These are phyloP conservation scores for Lactarius quietus DNA, from an alignment of 768 basidiomycete genomes.

Conservation along the genomic window DNA sequence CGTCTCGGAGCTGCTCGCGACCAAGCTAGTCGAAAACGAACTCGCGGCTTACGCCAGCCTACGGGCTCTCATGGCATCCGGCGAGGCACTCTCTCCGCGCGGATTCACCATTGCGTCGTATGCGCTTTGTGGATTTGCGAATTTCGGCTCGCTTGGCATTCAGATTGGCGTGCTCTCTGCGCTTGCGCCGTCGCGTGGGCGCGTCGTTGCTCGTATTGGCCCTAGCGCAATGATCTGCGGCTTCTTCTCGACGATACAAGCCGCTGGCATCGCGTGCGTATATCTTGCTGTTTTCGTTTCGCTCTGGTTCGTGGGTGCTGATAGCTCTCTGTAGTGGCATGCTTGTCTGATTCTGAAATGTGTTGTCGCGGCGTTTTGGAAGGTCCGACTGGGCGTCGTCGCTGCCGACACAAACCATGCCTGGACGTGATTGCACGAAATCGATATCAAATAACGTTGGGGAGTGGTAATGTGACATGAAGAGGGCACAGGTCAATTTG, in stretches of 20 bases:
- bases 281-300: neutral
- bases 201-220: slow-evolving; percentile 67
- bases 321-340: slow-evolving; percentile 29
- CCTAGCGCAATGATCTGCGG: slow-evolving; percentile 67
- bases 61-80: slow-evolving; percentile 42
- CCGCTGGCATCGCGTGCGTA: slow-evolving; percentile 56
- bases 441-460: too few relatives aligned
- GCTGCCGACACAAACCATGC: too few relatives aligned
- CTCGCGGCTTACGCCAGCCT: slow-evolving; percentile 70
- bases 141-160: slow-evolving; percentile 81
- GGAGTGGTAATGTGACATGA: too few relatives aligned
- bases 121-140: slow-evolving; percentile 88
- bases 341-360: slow-evolving; percentile 28
- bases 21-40: slow-evolving; percentile 85
- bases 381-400: too few relatives aligned
- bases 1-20: slow-evolving; percentile 79
- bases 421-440: too few relatives aligned
- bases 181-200: slow-evolving; percentile 64
- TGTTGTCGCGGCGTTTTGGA: neutral
- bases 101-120: slow-evolving; percentile 83
- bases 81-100: slow-evolving; percentile 60
- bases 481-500: too few relatives aligned
- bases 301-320: neutral
- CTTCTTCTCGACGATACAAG: slow-evolving; percentile 61
- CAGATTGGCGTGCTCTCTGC: slow-evolving; percentile 75